Base-by-base conservation (phyloP, 345 rosid genomes). In the Citrus maxima region DNA sequence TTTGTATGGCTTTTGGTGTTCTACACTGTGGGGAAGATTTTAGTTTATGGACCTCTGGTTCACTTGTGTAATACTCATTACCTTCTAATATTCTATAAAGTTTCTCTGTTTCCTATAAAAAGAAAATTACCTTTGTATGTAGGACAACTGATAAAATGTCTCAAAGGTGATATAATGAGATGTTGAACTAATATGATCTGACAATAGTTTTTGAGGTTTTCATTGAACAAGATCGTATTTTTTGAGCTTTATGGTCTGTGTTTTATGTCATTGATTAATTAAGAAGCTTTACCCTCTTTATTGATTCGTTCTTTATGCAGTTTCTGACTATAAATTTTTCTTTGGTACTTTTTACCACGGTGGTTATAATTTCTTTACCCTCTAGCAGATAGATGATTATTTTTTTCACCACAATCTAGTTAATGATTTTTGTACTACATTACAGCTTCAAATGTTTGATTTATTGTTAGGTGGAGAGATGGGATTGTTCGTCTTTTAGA, bases 181-280 rank as follows among this genome's bases (percentile, higher is more conserved):
- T 74, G 60, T 74, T 74, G 12, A 74, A 28, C 58, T 42, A 74
- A 9, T 61, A 24, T 73, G 56, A 24, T 61, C 24, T 74, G 9
- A 59, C 32, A 2, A 4, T 37, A 35, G 6, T 1, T 22, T 58
- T 22, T 24, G 12, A 38, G 24, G 8, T 14, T 35, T 10, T 24
- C 12, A 2, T 25, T 25, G 18, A 13, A 14, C 2, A 12, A 12
- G 34, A 62, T 19, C 30, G 8, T 51, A 70, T 34, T 35, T 35
- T 32, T 32, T 32, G 34, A 32, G 34, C 34, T 32, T 32, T 32
- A 16, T 24, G 67, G 66, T 13, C 66, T 6, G 10, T 73, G 28
- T n/a, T 16, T 51, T 49, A 54, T 40, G 38, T 34, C 21, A 22
- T 34, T 34, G n/a, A 19, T 22, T 25, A 18, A 51, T 70, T 5